Evolutionary conservation across 768 basidiomycete genomes (phyloP), one percentile per base, ranked within the genome.

Genomic region (Phlegmacium glaucopus): DNA sequence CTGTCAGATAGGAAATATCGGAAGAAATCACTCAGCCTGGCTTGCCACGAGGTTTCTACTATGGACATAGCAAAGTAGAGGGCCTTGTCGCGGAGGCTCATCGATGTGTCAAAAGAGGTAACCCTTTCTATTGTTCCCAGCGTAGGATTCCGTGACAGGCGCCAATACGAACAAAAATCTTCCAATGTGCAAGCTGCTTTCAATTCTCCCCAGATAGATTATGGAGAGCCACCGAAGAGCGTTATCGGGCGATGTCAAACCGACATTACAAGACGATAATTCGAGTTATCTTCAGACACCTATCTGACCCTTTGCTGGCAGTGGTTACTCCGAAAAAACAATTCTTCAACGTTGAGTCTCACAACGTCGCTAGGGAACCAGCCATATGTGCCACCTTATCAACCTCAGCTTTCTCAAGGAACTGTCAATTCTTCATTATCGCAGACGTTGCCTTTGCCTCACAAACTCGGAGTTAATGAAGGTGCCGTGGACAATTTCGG

Each of bases 11-110:
- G 81, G 89, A 87, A 73, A 85, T 96, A 11, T 82, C 90, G 1
- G 80, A 90, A 50, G 85, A 88, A n/a, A 65, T 70, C 15, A 91
- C 90, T 0, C 80, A 84, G 43, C 91, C 92, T 13, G 94, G 94
- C 18, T 71, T 87, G 28, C 77, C 86, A 2, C 78, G 93, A 13
- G 73, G 78, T 10, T 73, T 84, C 50, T 97, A 94, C 61, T 72
- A 73, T 36, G 82, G 81, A 1, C 87, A 86, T 44, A 64, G 75
- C 39, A 81, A 74, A 53, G 84, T 84, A 1, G 78, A 83, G 39
- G 65, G 71, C 32, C 67, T 87, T 9, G 75, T 87, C 9, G 69
- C 70, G 4, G 88, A 93, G 54, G 85, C 87, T 5, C 67, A 78
- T 46, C 76, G 67, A 25, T 64, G 70, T n/a, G 68, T 87, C 27